These are phyloP conservation scores for Ehretia macrophylla DNA, from an alignment of 257 asterid species.

Conservation along the genomic window DNA sequence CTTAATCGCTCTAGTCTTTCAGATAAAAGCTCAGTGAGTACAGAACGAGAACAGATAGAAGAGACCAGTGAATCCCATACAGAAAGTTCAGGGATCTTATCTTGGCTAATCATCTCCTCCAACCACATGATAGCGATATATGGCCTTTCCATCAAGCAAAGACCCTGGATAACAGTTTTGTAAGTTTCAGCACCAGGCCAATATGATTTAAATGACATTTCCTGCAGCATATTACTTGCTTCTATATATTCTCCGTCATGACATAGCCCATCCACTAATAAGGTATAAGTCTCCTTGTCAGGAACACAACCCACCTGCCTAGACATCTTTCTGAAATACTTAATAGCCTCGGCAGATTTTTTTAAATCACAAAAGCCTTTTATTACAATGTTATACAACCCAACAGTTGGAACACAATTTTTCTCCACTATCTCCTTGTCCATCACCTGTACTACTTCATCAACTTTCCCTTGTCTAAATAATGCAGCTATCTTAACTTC, in stretches of 20 bases:
- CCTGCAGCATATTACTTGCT: constrained; percentile 65
- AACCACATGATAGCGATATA: constrained; percentile 68
- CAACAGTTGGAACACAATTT: constrained; percentile 49
- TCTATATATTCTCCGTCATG: constrained; percentile 54
- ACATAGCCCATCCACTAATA: constrained; percentile 66
- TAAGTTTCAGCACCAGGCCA: constrained; percentile 58
- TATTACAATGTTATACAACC: constrained; percentile 55
- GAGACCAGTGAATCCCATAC: constrained; percentile 65
- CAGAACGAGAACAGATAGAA: constrained; percentile 41
- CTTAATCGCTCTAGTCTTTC: constrained; percentile 12
- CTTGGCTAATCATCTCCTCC: constrained; percentile 87
- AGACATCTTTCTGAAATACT: constrained; percentile 53
- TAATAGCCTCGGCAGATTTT: constrained; percentile 40
- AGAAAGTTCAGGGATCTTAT: constrained; percentile 48
- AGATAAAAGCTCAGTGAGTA: constrained; percentile 17
- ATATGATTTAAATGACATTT: constrained; percentile 48
- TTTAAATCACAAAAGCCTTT: constrained; percentile 52
- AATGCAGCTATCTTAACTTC: constrained; percentile 67
- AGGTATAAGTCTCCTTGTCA: constrained; percentile 48
- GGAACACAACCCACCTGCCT: constrained; percentile 59
- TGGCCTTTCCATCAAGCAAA: constrained; percentile 48
- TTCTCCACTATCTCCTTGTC: constrained; percentile 60
- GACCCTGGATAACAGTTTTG: constrained; percentile 49
- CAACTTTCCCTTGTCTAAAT: constrained; percentile 33
- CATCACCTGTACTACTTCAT: constrained; percentile 56